Base-by-base conservation (phyloP, 805 yeast species). In the Millerozyma acaciae region DNA sequence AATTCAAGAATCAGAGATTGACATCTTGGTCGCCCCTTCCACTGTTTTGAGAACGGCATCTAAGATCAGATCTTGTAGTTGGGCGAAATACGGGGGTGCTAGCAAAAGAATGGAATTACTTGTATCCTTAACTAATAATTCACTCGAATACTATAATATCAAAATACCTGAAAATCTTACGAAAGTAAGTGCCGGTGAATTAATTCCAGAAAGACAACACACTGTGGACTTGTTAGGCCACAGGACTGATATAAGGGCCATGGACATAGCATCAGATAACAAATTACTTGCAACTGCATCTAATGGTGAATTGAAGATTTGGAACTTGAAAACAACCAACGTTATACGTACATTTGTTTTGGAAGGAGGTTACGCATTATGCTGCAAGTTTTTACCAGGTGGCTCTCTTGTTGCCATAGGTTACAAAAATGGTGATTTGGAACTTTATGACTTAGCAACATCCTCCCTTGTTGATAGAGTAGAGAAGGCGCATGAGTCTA, bases 381-480 rank as follows among this genome's bases (percentile, higher is more conserved):
- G 86, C 39, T 71, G 84, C 39, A 75, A 77, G 48, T 88, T 93
- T 48, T 66, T 93, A 34, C 97, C 97, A 1, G 97, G 97, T 43
- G 96, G 95, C 35, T 69, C 88, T 1, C 66, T 93, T 39, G 79
- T 90, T 19, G 85, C 86, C 10, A 76, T 86, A 6, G 97, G 97
- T 25, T 87, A 93, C 39, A 87, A 88, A 54, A 76, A 77, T 39
- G 99, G 99, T 28, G 77, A 76, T 35, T 59, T 93, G 34, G 90
- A 85, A 49, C 65, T 93, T 28, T 84, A 82, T 52, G 98, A 93
- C 57, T 74, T 93, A 35, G 84, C 95, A 0, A 75, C 88, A 1
- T 84, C 96, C 0, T 69, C 88, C 1, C 57, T 84, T 42, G 57
- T 93, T 4, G 84, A 81, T 41, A 65, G 76, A 17, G 72, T 84